A percentile compares a stretch with the other conserved stretches of the same genome.
Conservation (phyloP, 768 basidiomycete genomes). For the Boletus coccyginus region DNA sequence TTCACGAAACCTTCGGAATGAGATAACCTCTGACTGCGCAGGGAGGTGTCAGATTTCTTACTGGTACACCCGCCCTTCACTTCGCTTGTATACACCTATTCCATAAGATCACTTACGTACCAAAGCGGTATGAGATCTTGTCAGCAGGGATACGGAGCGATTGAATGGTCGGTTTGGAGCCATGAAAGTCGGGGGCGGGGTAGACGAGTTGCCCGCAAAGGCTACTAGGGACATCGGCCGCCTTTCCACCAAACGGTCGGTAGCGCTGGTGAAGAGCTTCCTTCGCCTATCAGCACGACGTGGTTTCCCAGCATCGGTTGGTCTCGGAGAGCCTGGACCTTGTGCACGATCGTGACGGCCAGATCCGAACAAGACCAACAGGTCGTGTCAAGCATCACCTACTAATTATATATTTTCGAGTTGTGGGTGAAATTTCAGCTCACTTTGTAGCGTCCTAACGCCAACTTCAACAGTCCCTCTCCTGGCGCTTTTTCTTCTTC, state of each 20-base stretch:
- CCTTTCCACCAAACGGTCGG: neutral
- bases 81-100: neutral
- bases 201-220: neutral
- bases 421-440: neutral
- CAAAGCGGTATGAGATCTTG: neutral
- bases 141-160: neutral
- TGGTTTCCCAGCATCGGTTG: conserved; percentile 10
- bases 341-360: conserved; percentile 4
- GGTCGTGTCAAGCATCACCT: conserved; percentile 6
- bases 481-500: conserved; percentile 4
- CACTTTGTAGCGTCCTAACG: conserved; percentile 6
- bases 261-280: neutral
- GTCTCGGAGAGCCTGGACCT: conserved; percentile 1
- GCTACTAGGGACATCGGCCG: no score
- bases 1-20: no score
- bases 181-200: neutral
- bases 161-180: no score
- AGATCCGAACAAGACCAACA: neutral
- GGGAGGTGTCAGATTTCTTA: neutral
- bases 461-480: neutral
- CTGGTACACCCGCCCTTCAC: neutral
- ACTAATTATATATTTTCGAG: neutral
- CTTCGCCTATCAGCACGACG: neutral
- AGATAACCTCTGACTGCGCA: neutral
- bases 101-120: neutral